These are phyloP conservation scores for Kodamaea sp. DNA, from an alignment of 1,139 yeast genomes.

Conservation along the genomic window DNA sequence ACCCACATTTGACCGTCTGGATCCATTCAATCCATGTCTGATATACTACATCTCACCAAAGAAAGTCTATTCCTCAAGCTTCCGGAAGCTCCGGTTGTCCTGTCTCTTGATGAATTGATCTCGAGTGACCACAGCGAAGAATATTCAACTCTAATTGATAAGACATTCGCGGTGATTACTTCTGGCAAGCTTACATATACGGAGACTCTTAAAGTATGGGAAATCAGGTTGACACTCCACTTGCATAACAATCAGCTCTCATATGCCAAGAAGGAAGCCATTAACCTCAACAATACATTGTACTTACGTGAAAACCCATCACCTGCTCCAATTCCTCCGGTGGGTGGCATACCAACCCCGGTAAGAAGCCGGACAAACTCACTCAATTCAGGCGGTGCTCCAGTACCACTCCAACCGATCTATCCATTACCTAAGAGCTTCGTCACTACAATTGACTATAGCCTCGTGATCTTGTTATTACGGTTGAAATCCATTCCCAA, in stretches of 20 bases:
- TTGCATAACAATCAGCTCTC: slow-evolving; percentile 32
- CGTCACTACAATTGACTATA: slow-evolving; percentile 24
- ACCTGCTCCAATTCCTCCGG: slow-evolving; percentile 7
- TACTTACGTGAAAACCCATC: slow-evolving; percentile 32
- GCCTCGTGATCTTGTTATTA: slow-evolving; percentile 31
- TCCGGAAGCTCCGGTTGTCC: slow-evolving; percentile 10
- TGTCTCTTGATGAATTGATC: slow-evolving; percentile 2
- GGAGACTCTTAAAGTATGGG: slow-evolving; percentile 34
- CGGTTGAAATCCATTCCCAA: slow-evolving; percentile 43
- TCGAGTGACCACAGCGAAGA: slow-evolving; percentile 1
- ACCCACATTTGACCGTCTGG: too few relatives aligned
- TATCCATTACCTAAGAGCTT: slow-evolving; percentile 43
- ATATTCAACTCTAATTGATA: slow-evolving; percentile 11
- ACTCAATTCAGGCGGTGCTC: neutral
- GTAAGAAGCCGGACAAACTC: slow-evolving; percentile 5
- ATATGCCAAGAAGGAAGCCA: slow-evolving; percentile 41
- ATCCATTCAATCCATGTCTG: too few relatives aligned
- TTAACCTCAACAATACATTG: slow-evolving; percentile 37
- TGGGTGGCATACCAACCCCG: slow-evolving; percentile 1
- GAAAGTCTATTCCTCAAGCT: slow-evolving; percentile 19
- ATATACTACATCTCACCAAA: slow-evolving; percentile 10
- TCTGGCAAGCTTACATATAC: slow-evolving; percentile 8
- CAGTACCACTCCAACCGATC: slow-evolving; percentile 19
- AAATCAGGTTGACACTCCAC: slow-evolving; percentile 35
- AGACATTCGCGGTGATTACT: slow-evolving; percentile 19